Conservation (phyloP, 345 rosid species). For the Linum trigynum region DNA sequence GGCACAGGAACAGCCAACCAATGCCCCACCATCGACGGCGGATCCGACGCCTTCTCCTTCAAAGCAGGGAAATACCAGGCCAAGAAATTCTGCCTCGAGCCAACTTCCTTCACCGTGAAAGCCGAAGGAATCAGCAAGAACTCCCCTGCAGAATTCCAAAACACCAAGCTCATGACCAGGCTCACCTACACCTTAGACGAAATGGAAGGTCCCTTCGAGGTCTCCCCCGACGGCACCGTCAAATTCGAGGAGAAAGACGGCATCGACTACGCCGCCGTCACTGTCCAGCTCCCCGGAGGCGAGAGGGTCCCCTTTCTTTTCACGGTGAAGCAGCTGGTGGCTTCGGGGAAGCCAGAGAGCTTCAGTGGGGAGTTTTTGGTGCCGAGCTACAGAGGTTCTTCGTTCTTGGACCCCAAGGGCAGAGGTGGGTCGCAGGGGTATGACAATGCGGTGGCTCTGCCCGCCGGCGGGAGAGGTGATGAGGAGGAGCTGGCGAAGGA, state of each 20-base stretch:
- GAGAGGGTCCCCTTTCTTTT: slow-evolving; percentile 89
- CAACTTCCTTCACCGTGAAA: slow-evolving; percentile 95
- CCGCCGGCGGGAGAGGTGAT: slow-evolving; percentile 94
- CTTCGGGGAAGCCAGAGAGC: slow-evolving; percentile 71
- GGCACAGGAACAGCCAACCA: slow-evolving; percentile 96
- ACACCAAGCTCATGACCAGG: slow-evolving; percentile 96
- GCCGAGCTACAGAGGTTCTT: slow-evolving; percentile 71
- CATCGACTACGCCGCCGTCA: slow-evolving; percentile 80
- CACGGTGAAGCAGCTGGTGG: slow-evolving; percentile 71
- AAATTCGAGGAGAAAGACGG: slow-evolving; percentile 85
- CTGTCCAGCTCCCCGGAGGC: slow-evolving; percentile 78
- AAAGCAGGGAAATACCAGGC: slow-evolving; percentile 77
- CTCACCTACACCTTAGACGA: slow-evolving; percentile 93
- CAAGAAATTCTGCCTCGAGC: slow-evolving; percentile 86
- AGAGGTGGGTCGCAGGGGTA: slow-evolving; percentile 90
- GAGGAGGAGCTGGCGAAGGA: slow-evolving; percentile 83
- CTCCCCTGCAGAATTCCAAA: slow-evolving; percentile 79
- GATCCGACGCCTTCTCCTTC: slow-evolving; percentile 58
- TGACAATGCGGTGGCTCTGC: slow-evolving; percentile 82
- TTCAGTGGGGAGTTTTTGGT: slow-evolving; percentile 65
- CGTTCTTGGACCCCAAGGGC: slow-evolving; percentile 94
- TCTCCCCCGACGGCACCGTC: slow-evolving; percentile 44
- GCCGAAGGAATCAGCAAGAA: slow-evolving; percentile 79
- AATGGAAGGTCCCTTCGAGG: slow-evolving; percentile 93
- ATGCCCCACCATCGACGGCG: slow-evolving; percentile 79